Percentiles rank a stretch among this genome's conserved stretches.
Conservation (phyloP, 257 asterid species). For the Euphrasia confusa region DNA sequence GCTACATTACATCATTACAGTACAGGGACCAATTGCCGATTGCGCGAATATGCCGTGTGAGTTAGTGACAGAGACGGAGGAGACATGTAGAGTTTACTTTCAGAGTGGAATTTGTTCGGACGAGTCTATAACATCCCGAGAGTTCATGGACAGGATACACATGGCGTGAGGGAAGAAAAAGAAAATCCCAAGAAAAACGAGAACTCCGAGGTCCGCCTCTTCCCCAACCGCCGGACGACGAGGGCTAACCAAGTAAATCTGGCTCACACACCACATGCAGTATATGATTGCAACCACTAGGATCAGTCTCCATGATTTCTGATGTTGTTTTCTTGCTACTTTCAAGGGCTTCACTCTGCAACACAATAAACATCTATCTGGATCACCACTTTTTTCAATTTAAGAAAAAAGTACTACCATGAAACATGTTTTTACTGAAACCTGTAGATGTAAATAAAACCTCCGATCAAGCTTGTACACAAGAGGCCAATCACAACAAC, state of each 20-base stretch:
- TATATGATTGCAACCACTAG: constrained; percentile 42
- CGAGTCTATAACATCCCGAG: constrained; percentile 35
- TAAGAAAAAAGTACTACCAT: too few relatives aligned
- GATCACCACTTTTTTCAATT: too few relatives aligned
- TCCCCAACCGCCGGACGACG: constrained; percentile 87
- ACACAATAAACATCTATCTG: neutral
- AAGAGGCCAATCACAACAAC: constrained; percentile 56
- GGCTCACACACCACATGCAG: constrained; percentile 76
- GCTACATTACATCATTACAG: too few relatives aligned
- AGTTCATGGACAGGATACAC: constrained; percentile 74
- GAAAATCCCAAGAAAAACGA: constrained; percentile 55
- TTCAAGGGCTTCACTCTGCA: constrained; percentile 56
- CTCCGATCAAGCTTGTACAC: constrained; percentile 56
- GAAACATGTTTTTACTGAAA: constrained; percentile 22
- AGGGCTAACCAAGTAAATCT: constrained; percentile 65
- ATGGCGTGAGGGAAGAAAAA: constrained; percentile 78
- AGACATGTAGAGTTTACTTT: neutral
- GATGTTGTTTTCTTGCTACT: constrained; percentile 30
- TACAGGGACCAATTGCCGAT: too few relatives aligned
- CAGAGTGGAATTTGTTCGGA: constrained; percentile 49
- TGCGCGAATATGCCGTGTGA: neutral
- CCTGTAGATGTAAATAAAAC: constrained; percentile 72
- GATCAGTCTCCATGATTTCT: constrained; percentile 41
- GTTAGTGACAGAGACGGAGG: neutral
- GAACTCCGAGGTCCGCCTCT: constrained; percentile 88